Base-by-base conservation (phyloP, 129 eudicot genomes). In the Pseudognaphalium luteoalbum region DNA sequence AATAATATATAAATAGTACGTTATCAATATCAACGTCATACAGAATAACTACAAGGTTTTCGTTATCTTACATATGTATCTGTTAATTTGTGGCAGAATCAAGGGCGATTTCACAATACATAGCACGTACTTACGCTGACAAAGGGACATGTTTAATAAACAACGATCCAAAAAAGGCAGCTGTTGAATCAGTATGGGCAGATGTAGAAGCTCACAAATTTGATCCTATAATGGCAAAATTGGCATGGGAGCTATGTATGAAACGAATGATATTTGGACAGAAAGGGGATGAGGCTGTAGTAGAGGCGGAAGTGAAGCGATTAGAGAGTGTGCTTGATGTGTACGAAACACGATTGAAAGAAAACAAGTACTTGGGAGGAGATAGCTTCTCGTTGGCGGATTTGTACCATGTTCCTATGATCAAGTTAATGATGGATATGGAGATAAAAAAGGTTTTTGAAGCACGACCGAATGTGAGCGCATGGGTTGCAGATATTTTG, bases 341-440 rank as follows among this genome's bases (percentile, higher is more conserved):
- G 4, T 89, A 89, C 28, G 96, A 89, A 79, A 70, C 81, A n/a
- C 85, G 88, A 39, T 61, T 89, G 41, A 64, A 78, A n/a, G 59
- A 85, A 68, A 80, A 78, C 58, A 89, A 89, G 85, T 89, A 83
- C 78, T 76, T 89, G 71, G 90, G 87, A 22, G 89, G 88, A 50
- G 90, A 85, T 59, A 20, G 47, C 10, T 85, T 73, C 71, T 83
- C 86, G 54, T 76, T 87, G 59, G 92, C 88, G 17, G 96, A 90
- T 60, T 80, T 90, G 28, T 58, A 83, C 74, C 96, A 90, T 20
- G 71, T 82, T 0, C 90, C 92, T 6, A 30, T 54, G 60, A 7
- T 90, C 37, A 75, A 73, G 60, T 78, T 81, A 52, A 11, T 90
- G 78, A 81, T 87, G 87, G 82, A 50, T 9, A 81, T 90, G 3